Conservation (phyloP, 129 eudicot genomes). For the Scalesia atractyloides region DNA sequence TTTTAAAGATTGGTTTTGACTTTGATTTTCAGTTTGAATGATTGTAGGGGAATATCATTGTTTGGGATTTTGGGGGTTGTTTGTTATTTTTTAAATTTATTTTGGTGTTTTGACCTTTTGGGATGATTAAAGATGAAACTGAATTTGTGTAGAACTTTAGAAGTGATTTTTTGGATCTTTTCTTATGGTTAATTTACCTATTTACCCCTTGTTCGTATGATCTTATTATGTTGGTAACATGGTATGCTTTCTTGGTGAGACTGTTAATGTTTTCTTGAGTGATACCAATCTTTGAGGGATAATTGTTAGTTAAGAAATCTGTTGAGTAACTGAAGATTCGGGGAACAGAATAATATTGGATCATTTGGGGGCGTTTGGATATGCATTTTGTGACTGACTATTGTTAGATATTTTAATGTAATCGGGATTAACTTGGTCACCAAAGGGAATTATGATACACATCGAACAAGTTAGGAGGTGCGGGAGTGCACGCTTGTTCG, state of each 20-base stretch:
- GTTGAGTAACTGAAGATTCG: neutral
- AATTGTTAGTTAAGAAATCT: constrained; percentile 10
- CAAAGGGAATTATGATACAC: too few relatives aligned
- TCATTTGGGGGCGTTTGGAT: neutral
- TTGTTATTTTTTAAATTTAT: neutral
- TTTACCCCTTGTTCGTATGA: neutral
- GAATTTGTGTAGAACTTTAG: neutral
- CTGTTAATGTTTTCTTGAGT: constrained; percentile 18
- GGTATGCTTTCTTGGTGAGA: neutral
- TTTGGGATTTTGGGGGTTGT: constrained; percentile 10
- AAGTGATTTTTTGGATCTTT: neutral
- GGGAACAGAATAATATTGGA: constrained; percentile 3
- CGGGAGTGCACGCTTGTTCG: too few relatives aligned
- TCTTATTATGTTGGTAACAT: neutral
- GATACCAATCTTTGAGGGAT: neutral
- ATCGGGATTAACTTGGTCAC: too few relatives aligned
- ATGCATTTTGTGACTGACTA: neutral
- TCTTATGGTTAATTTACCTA: neutral
- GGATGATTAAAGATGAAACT: constrained; percentile 17
- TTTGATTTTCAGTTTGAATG: constrained; percentile 13
- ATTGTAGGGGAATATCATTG: constrained; percentile 14
- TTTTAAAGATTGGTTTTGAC: constrained; percentile 5
- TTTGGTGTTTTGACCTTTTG: constrained; percentile 29
- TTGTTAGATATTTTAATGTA: too few relatives aligned
- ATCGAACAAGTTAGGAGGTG: too few relatives aligned